Percentiles rank a stretch among this genome's conserved stretches.
These are phyloP conservation scores for Glonium stellatum DNA, from an alignment of 495 filamentous ascomycete genomes.

Conservation along the genomic window DNA sequence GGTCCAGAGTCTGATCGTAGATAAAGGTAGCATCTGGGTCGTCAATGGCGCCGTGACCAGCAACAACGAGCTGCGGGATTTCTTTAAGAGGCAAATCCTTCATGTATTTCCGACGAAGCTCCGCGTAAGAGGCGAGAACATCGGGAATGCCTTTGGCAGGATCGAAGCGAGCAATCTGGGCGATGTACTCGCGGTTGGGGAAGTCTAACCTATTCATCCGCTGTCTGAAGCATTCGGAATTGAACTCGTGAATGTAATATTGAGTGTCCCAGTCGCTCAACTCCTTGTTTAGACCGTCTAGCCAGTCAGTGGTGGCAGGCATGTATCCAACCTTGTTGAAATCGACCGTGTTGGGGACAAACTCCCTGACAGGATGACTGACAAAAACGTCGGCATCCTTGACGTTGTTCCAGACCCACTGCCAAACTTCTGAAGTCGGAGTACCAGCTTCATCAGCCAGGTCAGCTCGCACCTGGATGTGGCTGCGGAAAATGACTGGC, in stretches of 20 bases:
- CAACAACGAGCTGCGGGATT: slow-evolving; percentile 70
- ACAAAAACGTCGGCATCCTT: slow-evolving; percentile 72
- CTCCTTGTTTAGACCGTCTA: slow-evolving; percentile 80
- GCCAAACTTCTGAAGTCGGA: slow-evolving; percentile 70
- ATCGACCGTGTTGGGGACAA: slow-evolving; percentile 67
- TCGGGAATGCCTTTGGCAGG: slow-evolving; percentile 80
- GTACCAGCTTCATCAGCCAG: slow-evolving; percentile 54
- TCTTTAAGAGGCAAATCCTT: slow-evolving; percentile 38
- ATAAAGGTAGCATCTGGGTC: slow-evolving; percentile 73
- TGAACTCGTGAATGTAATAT: slow-evolving; percentile 73
- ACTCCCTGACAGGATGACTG: slow-evolving; percentile 70
- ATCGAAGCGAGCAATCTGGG: slow-evolving; percentile 81
- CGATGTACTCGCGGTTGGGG: slow-evolving; percentile 69
- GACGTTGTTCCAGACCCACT: slow-evolving; percentile 67
- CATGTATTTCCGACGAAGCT: slow-evolving; percentile 57
- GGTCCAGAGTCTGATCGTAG: slow-evolving; percentile 61
- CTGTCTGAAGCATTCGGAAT: slow-evolving; percentile 51
- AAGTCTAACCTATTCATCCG: slow-evolving; percentile 57
- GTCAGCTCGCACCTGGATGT: slow-evolving; percentile 80
- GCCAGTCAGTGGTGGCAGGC: slow-evolving; percentile 83
- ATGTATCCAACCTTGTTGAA: slow-evolving; percentile 64
- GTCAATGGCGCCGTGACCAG: slow-evolving; percentile 75
- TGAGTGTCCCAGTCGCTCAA: slow-evolving; percentile 66
- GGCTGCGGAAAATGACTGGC: slow-evolving; percentile 73
- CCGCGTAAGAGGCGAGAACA: slow-evolving; percentile 69